phyloP scores from a whole-genome alignment of 1,139 yeast genomes.

The Yamadazyma mexicana region DNA sequence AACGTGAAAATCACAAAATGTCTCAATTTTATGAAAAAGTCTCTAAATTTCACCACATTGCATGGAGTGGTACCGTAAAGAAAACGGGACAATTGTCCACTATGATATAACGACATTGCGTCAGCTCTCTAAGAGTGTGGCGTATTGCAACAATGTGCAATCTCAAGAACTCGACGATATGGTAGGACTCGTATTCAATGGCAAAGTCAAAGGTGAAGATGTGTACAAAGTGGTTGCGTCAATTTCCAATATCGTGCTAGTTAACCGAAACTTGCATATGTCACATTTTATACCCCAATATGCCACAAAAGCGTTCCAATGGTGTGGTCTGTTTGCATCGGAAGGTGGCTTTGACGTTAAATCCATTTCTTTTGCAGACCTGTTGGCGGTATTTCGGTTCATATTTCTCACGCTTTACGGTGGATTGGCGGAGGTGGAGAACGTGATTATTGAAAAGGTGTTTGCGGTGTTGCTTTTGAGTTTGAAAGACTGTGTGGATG shows the following conservation, averaged over 20 bases:
- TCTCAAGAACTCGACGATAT: constrained; percentile 19
- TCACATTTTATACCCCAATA: constrained; percentile 21
- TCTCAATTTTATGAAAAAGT: neutral
- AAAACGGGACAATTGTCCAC: neutral
- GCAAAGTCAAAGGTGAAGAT: constrained; percentile 11
- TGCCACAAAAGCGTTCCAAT: constrained; percentile 17
- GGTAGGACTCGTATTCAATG: constrained; percentile 12
- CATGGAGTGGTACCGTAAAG: neutral
- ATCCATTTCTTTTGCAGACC: constrained; percentile 15
- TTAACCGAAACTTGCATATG: constrained; percentile 25
- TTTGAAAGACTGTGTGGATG: constrained; percentile 14
- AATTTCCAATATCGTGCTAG: constrained; percentile 24
- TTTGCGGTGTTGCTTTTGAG: constrained; percentile 16
- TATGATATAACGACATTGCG: constrained; percentile 14
- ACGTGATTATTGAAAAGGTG: constrained; percentile 14
- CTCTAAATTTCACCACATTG: no score
- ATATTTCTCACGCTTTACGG: constrained; percentile 28
- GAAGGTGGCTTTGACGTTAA: constrained; percentile 2
- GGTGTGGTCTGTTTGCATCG: constrained; percentile 15
- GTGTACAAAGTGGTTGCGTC: constrained; percentile 19
- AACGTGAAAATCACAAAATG: neutral
- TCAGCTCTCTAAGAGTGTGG: constrained; percentile 19
- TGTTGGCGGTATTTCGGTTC: constrained; percentile 27
- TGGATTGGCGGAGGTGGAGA: constrained; percentile 13
- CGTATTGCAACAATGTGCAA: constrained; percentile 22